Percentiles rank a stretch among this genome's conserved stretches.
phyloP scores from a whole-genome alignment of 2,329 filamentous ascomycete species.

The Colletotrichum siamense region DNA sequence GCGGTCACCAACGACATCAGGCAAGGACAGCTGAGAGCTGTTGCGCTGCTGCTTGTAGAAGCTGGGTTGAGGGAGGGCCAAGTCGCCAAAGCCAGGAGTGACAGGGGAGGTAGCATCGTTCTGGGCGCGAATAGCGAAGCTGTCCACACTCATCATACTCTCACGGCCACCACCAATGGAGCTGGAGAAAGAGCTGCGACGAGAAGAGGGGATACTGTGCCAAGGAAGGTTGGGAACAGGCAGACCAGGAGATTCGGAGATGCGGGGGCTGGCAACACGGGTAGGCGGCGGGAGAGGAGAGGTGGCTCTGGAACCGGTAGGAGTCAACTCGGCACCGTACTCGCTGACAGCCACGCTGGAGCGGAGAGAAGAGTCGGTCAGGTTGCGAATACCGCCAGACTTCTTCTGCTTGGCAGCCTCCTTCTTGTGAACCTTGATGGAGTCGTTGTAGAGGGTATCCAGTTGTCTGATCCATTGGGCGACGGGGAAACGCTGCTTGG shows the following conservation, averaged over 20 bases:
- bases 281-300: conserved; percentile 13
- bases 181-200: conserved; percentile 19
- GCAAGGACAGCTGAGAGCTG: conserved; percentile 56
- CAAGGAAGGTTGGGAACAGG: conserved; percentile 14
- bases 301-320: conserved; percentile 5
- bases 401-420: conserved; percentile 28
- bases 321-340: conserved; percentile 7
- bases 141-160: conserved; percentile 28
- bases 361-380: conserved; percentile 14
- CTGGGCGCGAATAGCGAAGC: conserved; percentile 28
- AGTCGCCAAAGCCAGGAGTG: conserved; percentile 9
- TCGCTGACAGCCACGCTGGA: conserved; percentile 15
- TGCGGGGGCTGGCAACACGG: conserved; percentile 13
- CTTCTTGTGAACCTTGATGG: conserved; percentile 56
- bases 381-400: conserved; percentile 13
- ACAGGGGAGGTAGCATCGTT: conserved; percentile 4
- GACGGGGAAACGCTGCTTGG: conserved; percentile 71
- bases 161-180: conserved; percentile 13
- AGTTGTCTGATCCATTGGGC: conserved; percentile 71
- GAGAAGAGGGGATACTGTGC: conserved; percentile 14
- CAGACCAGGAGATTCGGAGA: conserved; percentile 15
- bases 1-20: conserved; percentile 64
- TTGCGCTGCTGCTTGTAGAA: conserved; percentile 36
- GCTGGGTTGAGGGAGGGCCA: conserved; percentile 14
- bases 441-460: conserved; percentile 64